A percentile compares a stretch with the other conserved stretches of the same genome.
These are phyloP conservation scores for Chaetomiaceae sp. DNA, from an alignment of 2,329 filamentous ascomycete species.

Conservation along the genomic window DNA sequence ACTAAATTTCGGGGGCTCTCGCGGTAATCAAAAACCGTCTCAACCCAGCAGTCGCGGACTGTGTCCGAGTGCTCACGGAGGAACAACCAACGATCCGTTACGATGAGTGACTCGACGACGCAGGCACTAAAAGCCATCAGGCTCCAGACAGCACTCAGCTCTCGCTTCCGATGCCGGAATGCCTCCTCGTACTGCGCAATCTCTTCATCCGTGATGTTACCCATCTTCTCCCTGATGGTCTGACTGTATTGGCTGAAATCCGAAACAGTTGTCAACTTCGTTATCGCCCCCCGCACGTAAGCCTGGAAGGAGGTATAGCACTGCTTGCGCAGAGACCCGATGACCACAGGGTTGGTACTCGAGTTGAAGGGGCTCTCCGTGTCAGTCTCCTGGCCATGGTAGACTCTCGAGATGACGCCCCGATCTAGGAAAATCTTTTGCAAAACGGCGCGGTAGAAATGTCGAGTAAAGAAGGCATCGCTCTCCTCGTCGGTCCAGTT, in stretches of 20 bases:
- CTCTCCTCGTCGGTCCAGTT: constrained; percentile 86
- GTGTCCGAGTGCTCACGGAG: constrained; percentile 70
- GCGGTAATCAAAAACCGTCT: constrained; percentile 84
- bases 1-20: constrained; percentile 87
- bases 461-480: constrained; percentile 82
- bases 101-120: constrained; percentile 84
- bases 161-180: constrained; percentile 66
- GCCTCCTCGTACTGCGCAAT: constrained; percentile 64
- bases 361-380: constrained; percentile 22
- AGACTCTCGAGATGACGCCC: constrained; percentile 64
- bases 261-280: constrained; percentile 61
- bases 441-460: constrained; percentile 86
- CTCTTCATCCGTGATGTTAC: constrained; percentile 66
- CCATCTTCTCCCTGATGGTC: constrained; percentile 63
- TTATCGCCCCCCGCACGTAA: constrained; percentile 77
- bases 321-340: constrained; percentile 76
- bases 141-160: constrained; percentile 84
- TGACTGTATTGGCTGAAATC: constrained; percentile 56
- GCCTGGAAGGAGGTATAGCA: constrained; percentile 70
- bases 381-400: constrained; percentile 35
- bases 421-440: constrained; percentile 90
- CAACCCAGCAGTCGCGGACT: constrained; percentile 78
- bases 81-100: constrained; percentile 85
- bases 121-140: constrained; percentile 94
- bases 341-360: constrained; percentile 74